These are phyloP conservation scores for Myriosclerotinia duriaeana DNA, from an alignment of 2,329 filamentous ascomycete genomes.

Conservation along the genomic window DNA sequence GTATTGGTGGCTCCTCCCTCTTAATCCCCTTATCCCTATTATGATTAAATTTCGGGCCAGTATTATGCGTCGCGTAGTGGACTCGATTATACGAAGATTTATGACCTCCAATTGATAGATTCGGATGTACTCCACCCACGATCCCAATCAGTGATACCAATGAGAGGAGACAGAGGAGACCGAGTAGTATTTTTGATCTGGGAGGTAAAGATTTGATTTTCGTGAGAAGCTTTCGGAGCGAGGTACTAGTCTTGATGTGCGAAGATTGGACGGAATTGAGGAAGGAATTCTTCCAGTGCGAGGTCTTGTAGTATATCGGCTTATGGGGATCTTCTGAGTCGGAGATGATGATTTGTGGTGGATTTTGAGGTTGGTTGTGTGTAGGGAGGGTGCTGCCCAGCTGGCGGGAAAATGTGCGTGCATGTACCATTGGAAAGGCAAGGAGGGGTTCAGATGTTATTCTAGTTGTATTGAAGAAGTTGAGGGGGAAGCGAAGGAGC, in stretches of 20 bases:
- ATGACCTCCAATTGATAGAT: not conserved
- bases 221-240: not conserved
- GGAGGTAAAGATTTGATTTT: slow-evolving; percentile 1
- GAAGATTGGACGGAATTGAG: slow-evolving; percentile 11
- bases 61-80: slow-evolving; percentile 13
- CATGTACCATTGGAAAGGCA: slow-evolving; percentile 10
- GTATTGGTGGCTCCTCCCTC: slow-evolving; percentile 12
- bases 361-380: slow-evolving; percentile 15
- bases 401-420: slow-evolving; percentile 17
- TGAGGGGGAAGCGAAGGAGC: not conserved
- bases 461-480: not conserved
- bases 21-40: slow-evolving; percentile 7
- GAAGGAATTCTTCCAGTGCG: slow-evolving; percentile 7
- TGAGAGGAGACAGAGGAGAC: slow-evolving; percentile 6
- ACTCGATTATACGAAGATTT: slow-evolving; percentile 3
- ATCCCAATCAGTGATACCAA: slow-evolving; percentile 1
- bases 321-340: slow-evolving; percentile 11
- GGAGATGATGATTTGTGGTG: slow-evolving; percentile 8
- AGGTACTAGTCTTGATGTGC: slow-evolving; percentile 1
- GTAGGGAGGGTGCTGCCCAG: slow-evolving; percentile 8
- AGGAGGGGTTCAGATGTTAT: not conserved
- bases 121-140: not conserved
- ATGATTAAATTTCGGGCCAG: slow-evolving; percentile 9
- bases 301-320: slow-evolving; percentile 1
- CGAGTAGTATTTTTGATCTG: slow-evolving; percentile 5